These are phyloP conservation scores for Fusarium sp. DNA, from an alignment of 2,329 filamentous ascomycete species.

Conservation along the genomic window DNA sequence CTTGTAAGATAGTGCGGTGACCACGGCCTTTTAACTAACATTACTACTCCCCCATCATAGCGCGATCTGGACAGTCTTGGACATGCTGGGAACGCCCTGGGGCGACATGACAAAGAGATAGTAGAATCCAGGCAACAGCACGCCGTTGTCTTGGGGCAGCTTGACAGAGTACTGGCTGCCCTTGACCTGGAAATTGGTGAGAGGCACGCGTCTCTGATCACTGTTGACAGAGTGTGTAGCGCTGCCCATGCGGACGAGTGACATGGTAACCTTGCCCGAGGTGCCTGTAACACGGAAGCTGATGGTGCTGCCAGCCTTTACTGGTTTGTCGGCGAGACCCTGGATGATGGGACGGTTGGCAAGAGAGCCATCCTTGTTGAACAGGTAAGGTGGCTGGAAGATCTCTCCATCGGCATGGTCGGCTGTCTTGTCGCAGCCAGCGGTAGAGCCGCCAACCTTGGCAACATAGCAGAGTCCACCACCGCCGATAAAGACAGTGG, in stretches of 20 bases:
- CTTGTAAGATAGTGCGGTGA: no score
- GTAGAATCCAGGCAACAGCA: constrained; percentile 63
- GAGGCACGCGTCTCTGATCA: constrained; percentile 63
- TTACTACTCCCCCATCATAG: not conserved
- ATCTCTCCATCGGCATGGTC: constrained; percentile 65
- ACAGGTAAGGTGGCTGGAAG: constrained; percentile 65
- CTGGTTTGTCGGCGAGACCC: constrained; percentile 9
- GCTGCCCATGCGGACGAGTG: constrained; percentile 59
- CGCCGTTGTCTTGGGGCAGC: constrained; percentile 58
- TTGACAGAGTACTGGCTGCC: constrained; percentile 49
- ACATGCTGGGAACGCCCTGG: constrained; percentile 22
- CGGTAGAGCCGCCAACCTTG: constrained; percentile 41
- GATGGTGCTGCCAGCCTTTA: constrained; percentile 35
- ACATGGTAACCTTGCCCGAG: constrained; percentile 45
- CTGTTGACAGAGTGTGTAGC: constrained; percentile 66
- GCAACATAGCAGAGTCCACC: constrained; percentile 59
- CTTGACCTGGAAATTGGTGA: constrained; percentile 44
- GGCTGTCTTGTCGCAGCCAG: constrained; percentile 46
- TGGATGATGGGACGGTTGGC: constrained; percentile 46
- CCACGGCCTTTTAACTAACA: no score
- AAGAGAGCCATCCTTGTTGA: constrained; percentile 53
- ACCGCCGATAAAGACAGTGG: constrained; percentile 59
- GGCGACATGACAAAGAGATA: constrained; percentile 57
- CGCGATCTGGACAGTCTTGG: constrained; percentile 22
- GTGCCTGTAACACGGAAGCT: constrained; percentile 36